A percentile compares a stretch with the other conserved stretches of the same genome.
Evolutionary conservation across 495 filamentous ascomycete species (phyloP).

Genomic region (Oidiodendron maius): DNA sequence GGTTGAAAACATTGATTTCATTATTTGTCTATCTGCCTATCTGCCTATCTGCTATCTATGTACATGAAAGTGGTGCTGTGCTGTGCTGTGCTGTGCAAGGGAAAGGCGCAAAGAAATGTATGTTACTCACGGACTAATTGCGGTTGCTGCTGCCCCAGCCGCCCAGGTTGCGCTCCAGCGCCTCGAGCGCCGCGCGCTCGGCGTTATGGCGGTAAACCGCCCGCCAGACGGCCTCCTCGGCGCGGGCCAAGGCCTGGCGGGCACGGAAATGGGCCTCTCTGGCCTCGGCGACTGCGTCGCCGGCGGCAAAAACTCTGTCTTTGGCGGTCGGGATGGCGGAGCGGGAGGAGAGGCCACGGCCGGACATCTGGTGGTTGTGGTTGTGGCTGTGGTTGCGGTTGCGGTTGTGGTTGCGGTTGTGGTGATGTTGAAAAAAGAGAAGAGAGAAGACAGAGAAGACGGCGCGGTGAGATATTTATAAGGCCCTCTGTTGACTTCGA

Average conservation of each 20-base stretch:
- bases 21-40: no score
- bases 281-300: background rate
- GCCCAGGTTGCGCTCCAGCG: background rate
- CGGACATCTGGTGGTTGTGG: constrained; percentile 1
- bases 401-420: background rate
- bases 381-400: background rate
- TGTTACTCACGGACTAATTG: constrained; percentile 1
- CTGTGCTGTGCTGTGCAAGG: constrained; percentile 2
- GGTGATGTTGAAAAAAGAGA: no score
- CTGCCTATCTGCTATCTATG: background rate
- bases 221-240: background rate
- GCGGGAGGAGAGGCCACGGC: background rate
- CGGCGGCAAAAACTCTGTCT: background rate
- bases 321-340: background rate
- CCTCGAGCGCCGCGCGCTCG: background rate
- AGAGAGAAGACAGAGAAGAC: background rate
- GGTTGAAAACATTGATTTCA: no score
- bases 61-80: background rate
- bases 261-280: background rate
- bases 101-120: constrained; percentile 3
- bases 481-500: constrained; percentile 3
- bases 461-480: constrained; percentile 2
- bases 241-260: background rate
- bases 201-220: background rate
- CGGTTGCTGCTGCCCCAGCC: background rate